Base-by-base conservation (phyloP, 2,329 filamentous ascomycete genomes). In the Exserohilum rostratum region DNA sequence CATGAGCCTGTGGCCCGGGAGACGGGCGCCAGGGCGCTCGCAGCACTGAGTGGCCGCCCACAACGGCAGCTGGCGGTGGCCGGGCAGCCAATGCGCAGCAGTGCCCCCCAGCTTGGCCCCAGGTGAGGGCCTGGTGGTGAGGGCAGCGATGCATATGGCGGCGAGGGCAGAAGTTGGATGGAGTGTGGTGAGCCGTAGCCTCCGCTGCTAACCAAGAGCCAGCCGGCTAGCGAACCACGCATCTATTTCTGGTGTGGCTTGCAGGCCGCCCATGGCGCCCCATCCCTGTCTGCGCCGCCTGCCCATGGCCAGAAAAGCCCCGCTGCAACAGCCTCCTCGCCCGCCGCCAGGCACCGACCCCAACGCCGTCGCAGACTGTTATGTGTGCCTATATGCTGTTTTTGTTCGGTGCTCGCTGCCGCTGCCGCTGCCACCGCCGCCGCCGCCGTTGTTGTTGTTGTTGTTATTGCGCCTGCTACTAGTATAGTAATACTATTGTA, bases 221-320 rank as follows among this genome's bases (percentile, higher is more conserved):
- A 49, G 46, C 59, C 37, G 57, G 35, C 58, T 65, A 67, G 68
- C 66, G 64, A 69, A 51, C 46, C 65, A 62, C 53, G 64, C 67
- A 65, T 66, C 71, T 74, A 74, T 73, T 74, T 66, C 66, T 70
- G 71, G 70, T 59, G 71, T 73, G 71, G 71, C 71, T 72, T 74
- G 70, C 71, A 74, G 65, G 72, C 39, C 68, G 67, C 66, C 72
- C 69, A 72, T 67, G 55, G 34, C 13, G n/a, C 42, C 18, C 12
- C 52, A 70, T 64, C 70, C 71, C 66, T 71, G 69, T 56, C 55
- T 56, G 31, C 37, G 25, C 57, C 67, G 65, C 59, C 58, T 68
- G 65, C 60, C 55, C 61, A 67, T 64, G 60, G 65, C 59, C 61
- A 51, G 58, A 60, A 66, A 69, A 65, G 65, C 69, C 71, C 66